Evolutionary conservation across 106 monocot genomes (phyloP), one percentile per base, ranked within the genome.

Genomic region (Acorus gramineus): DNA sequence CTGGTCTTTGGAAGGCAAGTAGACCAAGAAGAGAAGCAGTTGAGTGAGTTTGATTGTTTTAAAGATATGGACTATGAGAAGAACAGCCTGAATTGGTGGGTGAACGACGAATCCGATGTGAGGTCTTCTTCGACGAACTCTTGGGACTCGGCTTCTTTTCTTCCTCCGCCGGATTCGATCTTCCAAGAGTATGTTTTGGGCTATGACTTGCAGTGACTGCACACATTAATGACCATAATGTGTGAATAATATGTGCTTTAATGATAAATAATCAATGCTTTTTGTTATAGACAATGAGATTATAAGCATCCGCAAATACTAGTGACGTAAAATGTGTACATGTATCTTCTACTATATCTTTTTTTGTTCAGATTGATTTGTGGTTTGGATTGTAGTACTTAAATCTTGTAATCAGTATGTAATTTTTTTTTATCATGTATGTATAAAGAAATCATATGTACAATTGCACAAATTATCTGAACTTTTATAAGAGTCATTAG

Each of bases 101-200:
- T 64, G 8, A 56, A 44, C 48, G 28, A 55, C 9, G 2, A 4
- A 44, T n/a, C 44, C 3, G 65, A 57, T 42, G 64, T 50, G 48
- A 52, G 66, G 43, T 42, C 50, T 3, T 62, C 56, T 4, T 64
- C 71, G 9, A 3, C 71, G 3, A 56, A n/a, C 43, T 74, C 70
- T 7, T 79, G 69, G 69, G 69, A 56, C 55, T 74, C 69, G 13
- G 4, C 49, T 60, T 57, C 63, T 10, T 52, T 42, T 42, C 49
- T 74, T 11, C 28, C 28, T 28, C 70, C 52, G 44, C 51, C 55
- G 6, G 67, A 80, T 42, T 43, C 10, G 46, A 46, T 78, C 72
- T 56, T 72, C 62, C 66, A 67, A 44, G 73, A 69, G 2, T 68
- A 53, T 64, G 52, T 53, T 5, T 46, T 56, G 7, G 78, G 78